A percentile compares a stretch with the other conserved stretches of the same genome.
Evolutionary conservation across 495 filamentous ascomycete species (phyloP).

Genomic region (Talaromyces ruber): DNA sequence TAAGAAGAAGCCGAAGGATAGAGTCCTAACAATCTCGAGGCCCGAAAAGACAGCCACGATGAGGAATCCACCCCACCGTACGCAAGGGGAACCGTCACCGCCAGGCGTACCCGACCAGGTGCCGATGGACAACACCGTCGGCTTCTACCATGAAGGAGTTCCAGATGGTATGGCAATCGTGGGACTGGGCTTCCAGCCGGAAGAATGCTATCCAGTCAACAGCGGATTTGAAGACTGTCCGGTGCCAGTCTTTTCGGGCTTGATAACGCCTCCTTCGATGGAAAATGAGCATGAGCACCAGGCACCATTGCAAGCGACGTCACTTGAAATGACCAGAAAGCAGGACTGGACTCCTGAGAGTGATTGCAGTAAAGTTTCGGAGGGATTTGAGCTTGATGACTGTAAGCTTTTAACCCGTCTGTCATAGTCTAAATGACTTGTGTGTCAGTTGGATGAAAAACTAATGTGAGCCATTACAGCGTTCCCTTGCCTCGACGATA

Average conservation of each 20-base stretch:
- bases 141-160: neutral
- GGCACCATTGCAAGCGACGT: neutral
- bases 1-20: conserved; percentile 1
- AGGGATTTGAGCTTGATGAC: neutral
- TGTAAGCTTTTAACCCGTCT: neutral
- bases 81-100: neutral
- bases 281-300: neutral
- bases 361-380: neutral
- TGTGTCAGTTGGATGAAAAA: neutral
- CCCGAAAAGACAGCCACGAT: neutral
- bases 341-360: neutral
- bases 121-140: neutral
- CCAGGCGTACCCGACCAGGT: neutral
- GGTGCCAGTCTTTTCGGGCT: neutral
- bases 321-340: neutral
- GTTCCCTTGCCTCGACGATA: conserved; percentile 1
- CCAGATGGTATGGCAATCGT: neutral
- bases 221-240: neutral
- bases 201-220: neutral
- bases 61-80: neutral
- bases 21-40: neutral
- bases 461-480: neutral
- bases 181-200: neutral
- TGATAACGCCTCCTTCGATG: conserved; percentile 1
- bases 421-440: neutral